Evolutionary conservation across 495 filamentous ascomycete species (phyloP).

Genomic region (Xylaria venustula): DNA sequence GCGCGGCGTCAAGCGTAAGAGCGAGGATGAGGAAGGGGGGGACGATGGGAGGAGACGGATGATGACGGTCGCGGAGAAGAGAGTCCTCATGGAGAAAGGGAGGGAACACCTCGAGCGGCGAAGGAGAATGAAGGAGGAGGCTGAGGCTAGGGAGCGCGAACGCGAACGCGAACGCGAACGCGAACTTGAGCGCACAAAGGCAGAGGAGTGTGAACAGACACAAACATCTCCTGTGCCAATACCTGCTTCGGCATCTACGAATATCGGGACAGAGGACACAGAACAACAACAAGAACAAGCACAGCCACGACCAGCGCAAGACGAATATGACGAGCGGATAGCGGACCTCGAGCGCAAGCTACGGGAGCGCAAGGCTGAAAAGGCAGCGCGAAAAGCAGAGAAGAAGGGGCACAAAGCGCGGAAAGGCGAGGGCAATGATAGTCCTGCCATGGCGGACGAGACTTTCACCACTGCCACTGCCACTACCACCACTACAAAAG

Average conservation of each 20-base stretch:
- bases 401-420: constrained; percentile 18
- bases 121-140: constrained; percentile 35
- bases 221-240: background rate
- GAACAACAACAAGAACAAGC: background rate
- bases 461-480: background rate
- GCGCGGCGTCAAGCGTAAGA: constrained; percentile 22
- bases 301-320: background rate
- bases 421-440: background rate
- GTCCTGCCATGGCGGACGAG: background rate
- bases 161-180: constrained; percentile 13
- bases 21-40: constrained; percentile 17
- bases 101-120: constrained; percentile 36
- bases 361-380: constrained; percentile 33
- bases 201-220: no score
- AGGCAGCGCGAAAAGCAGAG: constrained; percentile 13
- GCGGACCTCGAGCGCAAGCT: constrained; percentile 41
- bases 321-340: constrained; percentile 35
- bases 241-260: constrained; percentile 11
- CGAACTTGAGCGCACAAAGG: background rate
- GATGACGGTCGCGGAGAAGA: constrained; percentile 29
- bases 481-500: background rate
- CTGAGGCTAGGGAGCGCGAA: constrained; percentile 37
- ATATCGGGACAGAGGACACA: background rate
- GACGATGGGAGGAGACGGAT: no score
- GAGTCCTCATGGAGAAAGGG: constrained; percentile 38